Percentiles rank a stretch among this genome's conserved stretches.
phyloP scores from a whole-genome alignment of 805 yeast species.

The Candida rishiriensis region DNA sequence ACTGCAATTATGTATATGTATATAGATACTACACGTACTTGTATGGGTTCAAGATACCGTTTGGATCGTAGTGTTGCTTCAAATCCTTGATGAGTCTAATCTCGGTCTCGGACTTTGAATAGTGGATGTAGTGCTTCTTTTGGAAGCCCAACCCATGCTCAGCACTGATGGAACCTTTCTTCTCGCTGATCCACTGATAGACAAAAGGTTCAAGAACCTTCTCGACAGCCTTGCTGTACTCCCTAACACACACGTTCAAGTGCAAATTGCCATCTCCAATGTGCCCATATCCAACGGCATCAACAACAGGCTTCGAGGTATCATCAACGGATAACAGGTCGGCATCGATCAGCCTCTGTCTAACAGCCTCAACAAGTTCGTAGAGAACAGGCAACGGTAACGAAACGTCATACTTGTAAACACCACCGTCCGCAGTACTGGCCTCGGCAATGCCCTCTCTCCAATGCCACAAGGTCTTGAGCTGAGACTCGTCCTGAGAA shows the following conservation, averaged over 20 bases:
- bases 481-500: constrained; percentile 91
- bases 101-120: constrained; percentile 72
- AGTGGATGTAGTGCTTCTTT: constrained; percentile 84
- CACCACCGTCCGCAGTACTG: constrained; percentile 81
- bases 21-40: constrained; percentile 44
- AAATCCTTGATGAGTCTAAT: constrained; percentile 71
- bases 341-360: constrained; percentile 50
- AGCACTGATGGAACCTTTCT: constrained; percentile 88
- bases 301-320: constrained; percentile 67
- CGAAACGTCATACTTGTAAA: constrained; percentile 94
- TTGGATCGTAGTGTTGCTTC: constrained; percentile 84
- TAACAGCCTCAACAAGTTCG: constrained; percentile 75
- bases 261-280: constrained; percentile 97
- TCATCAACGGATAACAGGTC: constrained; percentile 62
- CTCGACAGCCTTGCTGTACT: constrained; percentile 77
- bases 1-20: too few species aligned
- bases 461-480: constrained; percentile 87
- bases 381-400: constrained; percentile 80
- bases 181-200: constrained; percentile 76
- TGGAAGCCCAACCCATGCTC: constrained; percentile 98
- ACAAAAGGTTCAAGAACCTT: constrained; percentile 86
- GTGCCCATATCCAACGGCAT: constrained; percentile 96
- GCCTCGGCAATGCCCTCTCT: constrained; percentile 94
- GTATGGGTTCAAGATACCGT: constrained; percentile 90
- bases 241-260: constrained; percentile 85